Conservation (phyloP, 2,329 filamentous ascomycete genomes). For the Colletotrichum sp. region DNA sequence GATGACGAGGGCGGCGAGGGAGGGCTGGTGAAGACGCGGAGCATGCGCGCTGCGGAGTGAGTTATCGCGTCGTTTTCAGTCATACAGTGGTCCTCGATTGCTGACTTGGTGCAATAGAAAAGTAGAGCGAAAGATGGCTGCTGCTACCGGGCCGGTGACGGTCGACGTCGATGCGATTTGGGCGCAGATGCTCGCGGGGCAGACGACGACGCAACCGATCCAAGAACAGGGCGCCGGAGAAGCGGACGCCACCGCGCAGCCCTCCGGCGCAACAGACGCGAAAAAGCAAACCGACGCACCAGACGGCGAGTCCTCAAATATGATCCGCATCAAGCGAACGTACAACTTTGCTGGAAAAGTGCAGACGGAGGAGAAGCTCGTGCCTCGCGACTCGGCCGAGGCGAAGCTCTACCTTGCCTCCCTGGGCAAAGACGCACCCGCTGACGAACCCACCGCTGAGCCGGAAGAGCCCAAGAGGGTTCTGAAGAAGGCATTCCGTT, state of each 20-base stretch:
- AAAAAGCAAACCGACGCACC: slow-evolving; percentile 18
- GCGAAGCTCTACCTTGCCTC: slow-evolving; percentile 67
- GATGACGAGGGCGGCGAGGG: slow-evolving; percentile 65
- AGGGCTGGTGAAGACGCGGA: slow-evolving; percentile 73
- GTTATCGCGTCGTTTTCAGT: slow-evolving; percentile 23
- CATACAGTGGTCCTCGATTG: fast-evolving
- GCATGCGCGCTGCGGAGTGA: slow-evolving; percentile 70
- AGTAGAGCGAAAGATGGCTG: slow-evolving; percentile 58
- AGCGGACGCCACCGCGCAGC: neutral
- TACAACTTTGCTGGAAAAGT: slow-evolving; percentile 79
- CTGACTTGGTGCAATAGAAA: slow-evolving; percentile 42
- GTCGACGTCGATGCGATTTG: slow-evolving; percentile 75
- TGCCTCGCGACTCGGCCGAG: slow-evolving; percentile 68
- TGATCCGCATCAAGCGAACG: slow-evolving; percentile 71
- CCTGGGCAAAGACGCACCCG: slow-evolving; percentile 36
- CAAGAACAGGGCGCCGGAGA: slow-evolving; percentile 18
- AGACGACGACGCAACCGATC: slow-evolving; percentile 14
- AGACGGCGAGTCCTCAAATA: slow-evolving; percentile 34
- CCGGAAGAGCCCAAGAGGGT: slow-evolving; percentile 39
- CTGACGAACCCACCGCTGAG: slow-evolving; percentile 20
- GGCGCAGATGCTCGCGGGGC: slow-evolving; percentile 65
- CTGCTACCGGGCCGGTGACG: slow-evolving; percentile 64
- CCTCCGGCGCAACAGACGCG: neutral
- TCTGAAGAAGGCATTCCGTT: slow-evolving; percentile 63
- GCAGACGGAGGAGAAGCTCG: slow-evolving; percentile 74